Conservation (phyloP, 2,329 filamentous ascomycete species). For the Paramyrothecium roridum region DNA sequence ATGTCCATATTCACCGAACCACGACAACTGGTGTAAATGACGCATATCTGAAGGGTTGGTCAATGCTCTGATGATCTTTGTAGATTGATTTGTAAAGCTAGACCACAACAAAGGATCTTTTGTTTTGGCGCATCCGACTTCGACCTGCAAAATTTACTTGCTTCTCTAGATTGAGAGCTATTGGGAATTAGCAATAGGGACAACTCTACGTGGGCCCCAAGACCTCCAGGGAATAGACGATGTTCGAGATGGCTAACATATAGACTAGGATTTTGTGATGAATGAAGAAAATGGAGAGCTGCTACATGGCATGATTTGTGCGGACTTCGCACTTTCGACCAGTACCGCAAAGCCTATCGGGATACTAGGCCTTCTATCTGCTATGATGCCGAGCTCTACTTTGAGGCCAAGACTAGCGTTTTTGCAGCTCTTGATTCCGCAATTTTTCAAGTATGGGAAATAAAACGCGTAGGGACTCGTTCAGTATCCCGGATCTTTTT, state of each 20-base stretch:
- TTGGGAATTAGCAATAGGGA: constrained; percentile 26
- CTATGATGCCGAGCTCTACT: background rate
- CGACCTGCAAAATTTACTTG: constrained; percentile 25
- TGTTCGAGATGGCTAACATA: background rate
- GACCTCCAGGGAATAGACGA: constrained; percentile 14
- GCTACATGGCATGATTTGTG: background rate
- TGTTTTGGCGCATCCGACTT: constrained; percentile 24
- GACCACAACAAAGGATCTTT: constrained; percentile 4
- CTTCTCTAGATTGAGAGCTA: constrained; percentile 21
- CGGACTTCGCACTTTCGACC: background rate
- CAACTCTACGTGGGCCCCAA: constrained; percentile 16
- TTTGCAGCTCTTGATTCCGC: no score
- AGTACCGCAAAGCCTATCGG: background rate
- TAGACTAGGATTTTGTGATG: background rate
- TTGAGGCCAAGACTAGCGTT: no score
- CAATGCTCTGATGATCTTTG: background rate
- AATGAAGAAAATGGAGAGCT: background rate
- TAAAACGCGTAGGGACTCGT: no score
- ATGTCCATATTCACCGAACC: no score
- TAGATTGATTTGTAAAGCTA: background rate
- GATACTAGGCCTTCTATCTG: background rate
- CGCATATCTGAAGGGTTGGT: background rate
- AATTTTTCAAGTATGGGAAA: no score
- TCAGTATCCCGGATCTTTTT: no score
- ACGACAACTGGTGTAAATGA: background rate